phyloP scores from a whole-genome alignment of 768 basidiomycete species.

The Crassisporium funariophilum region DNA sequence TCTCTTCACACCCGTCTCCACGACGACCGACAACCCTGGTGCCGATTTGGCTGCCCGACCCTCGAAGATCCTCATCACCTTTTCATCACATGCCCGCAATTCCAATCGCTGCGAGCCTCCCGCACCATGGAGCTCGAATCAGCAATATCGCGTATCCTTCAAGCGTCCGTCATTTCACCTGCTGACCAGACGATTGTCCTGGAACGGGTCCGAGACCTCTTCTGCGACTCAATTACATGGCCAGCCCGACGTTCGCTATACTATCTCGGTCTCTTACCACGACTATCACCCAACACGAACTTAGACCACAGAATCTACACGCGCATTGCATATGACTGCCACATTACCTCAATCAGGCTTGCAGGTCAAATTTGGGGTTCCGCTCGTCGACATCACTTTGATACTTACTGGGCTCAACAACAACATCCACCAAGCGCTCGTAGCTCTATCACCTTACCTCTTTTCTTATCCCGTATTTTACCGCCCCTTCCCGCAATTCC shows the following conservation, averaged over 20 bases:
- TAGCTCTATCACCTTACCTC: too few species aligned
- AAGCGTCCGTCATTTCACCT: too few species aligned
- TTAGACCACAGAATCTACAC: neutral
- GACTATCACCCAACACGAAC: neutral
- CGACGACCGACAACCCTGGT: conserved; percentile 3
- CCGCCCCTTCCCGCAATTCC: too few species aligned
- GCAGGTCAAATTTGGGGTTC: conserved; percentile 4
- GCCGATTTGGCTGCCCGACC: conserved; percentile 1
- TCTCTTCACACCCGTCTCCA: neutral
- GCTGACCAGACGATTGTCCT: too few species aligned
- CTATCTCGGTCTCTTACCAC: conserved; percentile 2
- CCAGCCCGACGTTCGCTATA: conserved; percentile 2
- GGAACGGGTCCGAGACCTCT: neutral
- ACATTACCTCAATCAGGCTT: conserved; percentile 1
- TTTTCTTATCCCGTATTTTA: too few species aligned
- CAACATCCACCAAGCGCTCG: too few species aligned
- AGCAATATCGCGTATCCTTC: too few species aligned
- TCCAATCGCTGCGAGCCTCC: neutral
- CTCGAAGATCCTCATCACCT: conserved; percentile 2
- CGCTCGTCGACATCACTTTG: too few species aligned
- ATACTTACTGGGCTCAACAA: too few species aligned
- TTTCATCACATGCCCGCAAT: conserved; percentile 1
- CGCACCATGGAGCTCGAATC: too few species aligned
- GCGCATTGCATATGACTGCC: neutral
- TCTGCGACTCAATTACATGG: conserved; percentile 3